Percentiles rank a stretch among this genome's conserved stretches.
phyloP scores from a whole-genome alignment of 108 stramenopile species.

The Skeletonema potamos region DNA sequence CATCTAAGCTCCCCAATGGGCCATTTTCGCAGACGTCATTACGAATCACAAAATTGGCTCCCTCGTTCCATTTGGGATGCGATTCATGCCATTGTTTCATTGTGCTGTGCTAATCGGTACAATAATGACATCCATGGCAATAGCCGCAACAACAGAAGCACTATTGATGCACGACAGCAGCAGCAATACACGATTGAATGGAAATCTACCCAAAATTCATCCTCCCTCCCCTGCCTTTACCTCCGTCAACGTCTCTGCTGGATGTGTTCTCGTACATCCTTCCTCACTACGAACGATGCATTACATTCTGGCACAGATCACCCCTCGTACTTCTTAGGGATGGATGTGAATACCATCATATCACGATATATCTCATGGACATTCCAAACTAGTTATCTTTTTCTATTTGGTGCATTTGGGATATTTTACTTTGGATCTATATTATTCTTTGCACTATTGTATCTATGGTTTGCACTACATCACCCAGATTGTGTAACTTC shows the following conservation, averaged over 20 bases:
- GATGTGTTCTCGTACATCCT: neutral
- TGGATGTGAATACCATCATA: constrained; percentile 12
- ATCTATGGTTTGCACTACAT: neutral
- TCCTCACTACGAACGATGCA: neutral
- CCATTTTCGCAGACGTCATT: neutral
- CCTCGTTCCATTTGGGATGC: neutral
- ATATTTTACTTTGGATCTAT: constrained; percentile 17
- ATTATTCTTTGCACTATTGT: constrained; percentile 19
- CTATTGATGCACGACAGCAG: too few relatives aligned
- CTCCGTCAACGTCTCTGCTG: neutral
- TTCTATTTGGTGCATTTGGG: constrained; percentile 12
- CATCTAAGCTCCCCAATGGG: constrained; percentile 7
- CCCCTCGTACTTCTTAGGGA: neutral
- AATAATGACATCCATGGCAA: neutral
- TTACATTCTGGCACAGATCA: neutral
- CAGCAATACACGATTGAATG: too few relatives aligned
- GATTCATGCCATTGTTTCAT: neutral
- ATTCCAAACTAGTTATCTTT: constrained; percentile 31
- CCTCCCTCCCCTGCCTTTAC: too few relatives aligned
- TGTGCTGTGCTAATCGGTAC: neutral
- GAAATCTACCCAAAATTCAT: too few relatives aligned
- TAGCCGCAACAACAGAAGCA: too few relatives aligned
- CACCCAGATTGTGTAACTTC: too few relatives aligned
- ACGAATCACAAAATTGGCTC: constrained; percentile 5
- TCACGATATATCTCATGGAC: constrained; percentile 22